Evolutionary conservation across 179 eudicot species (phyloP).

Genomic region (Carnegiea gigantea): DNA sequence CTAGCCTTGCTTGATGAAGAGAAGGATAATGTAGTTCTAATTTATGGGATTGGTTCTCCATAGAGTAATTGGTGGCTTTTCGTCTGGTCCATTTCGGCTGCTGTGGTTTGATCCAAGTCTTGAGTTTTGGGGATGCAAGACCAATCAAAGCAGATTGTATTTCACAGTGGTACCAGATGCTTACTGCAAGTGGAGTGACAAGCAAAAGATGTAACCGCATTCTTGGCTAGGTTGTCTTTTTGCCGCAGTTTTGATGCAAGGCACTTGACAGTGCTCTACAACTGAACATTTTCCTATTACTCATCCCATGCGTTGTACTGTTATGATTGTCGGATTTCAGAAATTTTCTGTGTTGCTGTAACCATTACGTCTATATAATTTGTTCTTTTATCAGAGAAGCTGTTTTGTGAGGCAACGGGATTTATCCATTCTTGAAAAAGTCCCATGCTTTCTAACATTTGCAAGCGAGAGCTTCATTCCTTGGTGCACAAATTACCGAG

Average conservation of each 20-base stretch:
- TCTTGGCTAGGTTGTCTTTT: neutral
- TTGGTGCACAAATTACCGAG: neutral
- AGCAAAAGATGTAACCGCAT: no score
- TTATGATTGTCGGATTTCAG: neutral
- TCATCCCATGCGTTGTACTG: neutral
- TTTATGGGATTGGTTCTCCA: neutral
- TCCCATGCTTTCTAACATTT: neutral
- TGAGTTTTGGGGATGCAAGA: neutral
- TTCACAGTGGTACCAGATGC: neutral
- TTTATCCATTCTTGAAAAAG: neutral
- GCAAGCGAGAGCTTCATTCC: neutral
- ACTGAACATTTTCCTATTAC: no score
- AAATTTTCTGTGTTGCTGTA: no score
- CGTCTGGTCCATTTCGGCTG: neutral
- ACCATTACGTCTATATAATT: neutral
- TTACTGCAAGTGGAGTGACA: neutral
- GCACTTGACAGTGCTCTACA: no score
- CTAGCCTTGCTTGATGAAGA: neutral
- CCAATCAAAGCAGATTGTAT: neutral
- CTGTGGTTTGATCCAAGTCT: slow-evolving; percentile 4
- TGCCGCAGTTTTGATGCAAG: neutral
- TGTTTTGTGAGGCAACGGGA: neutral
- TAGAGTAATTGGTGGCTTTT: neutral
- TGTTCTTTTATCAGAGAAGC: neutral
- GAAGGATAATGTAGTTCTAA: neutral